phyloP scores from a whole-genome alignment of 345 rosid species.

The Eucalyptus cloeziana region DNA sequence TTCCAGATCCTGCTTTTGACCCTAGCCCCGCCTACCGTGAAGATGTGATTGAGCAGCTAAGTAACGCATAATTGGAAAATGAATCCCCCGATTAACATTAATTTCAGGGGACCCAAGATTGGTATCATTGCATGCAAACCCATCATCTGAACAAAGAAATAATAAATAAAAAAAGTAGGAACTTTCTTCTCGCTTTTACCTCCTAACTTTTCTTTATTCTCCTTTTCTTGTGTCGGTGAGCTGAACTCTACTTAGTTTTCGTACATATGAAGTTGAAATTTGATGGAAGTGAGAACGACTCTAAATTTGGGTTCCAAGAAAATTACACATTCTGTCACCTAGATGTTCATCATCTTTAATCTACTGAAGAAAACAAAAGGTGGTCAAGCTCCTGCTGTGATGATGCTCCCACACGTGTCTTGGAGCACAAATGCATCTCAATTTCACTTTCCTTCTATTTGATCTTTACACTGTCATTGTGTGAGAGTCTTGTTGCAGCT shows the following conservation, averaged over 20 bases:
- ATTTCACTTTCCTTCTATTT: not conserved
- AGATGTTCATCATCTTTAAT: not conserved
- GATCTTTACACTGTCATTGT: not conserved
- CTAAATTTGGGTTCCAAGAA: not conserved
- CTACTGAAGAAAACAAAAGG: not conserved
- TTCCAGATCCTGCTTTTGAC: not conserved
- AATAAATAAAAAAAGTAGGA: not conserved
- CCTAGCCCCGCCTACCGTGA: not conserved
- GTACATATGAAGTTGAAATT: not conserved
- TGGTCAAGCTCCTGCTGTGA: not conserved
- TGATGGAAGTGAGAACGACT: not conserved
- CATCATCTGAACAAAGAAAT: not conserved
- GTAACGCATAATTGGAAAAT: not conserved
- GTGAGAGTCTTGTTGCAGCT: not conserved
- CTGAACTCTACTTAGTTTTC: not conserved
- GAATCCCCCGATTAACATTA: not conserved
- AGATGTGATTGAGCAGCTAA: not conserved
- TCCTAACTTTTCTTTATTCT: not conserved
- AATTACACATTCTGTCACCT: not conserved
- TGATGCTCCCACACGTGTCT: conserved; percentile 4
- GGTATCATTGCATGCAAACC: not conserved
- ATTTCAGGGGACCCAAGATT: not conserved
- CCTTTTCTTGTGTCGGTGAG: not conserved
- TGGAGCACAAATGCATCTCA: not conserved
- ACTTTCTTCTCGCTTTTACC: not conserved